phyloP scores from a whole-genome alignment of 1,139 yeast genomes.

The Scheffersomyces titani region DNA sequence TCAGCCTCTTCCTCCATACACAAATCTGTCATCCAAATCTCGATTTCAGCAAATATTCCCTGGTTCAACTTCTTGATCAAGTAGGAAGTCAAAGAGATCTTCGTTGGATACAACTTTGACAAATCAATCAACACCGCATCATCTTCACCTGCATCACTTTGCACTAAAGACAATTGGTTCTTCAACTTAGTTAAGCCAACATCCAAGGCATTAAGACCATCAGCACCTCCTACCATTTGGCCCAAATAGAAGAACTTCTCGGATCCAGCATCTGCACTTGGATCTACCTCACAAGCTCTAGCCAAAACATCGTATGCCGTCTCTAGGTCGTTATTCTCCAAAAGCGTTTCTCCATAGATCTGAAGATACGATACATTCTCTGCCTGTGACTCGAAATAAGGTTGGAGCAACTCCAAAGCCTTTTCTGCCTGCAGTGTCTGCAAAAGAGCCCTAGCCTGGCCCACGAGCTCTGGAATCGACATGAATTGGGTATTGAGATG shows the following conservation, averaged over 20 bases:
- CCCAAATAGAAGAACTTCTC: slow-evolving; percentile 91
- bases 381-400: slow-evolving; percentile 27
- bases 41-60: slow-evolving; percentile 84
- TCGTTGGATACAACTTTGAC: slow-evolving; percentile 28
- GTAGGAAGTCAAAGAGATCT: slow-evolving; percentile 31
- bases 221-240: slow-evolving; percentile 81
- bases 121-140: slow-evolving; percentile 29
- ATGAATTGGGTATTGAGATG: not conserved
- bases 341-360: slow-evolving; percentile 68
- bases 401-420: slow-evolving; percentile 38
- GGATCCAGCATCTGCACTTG: slow-evolving; percentile 59
- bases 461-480: slow-evolving; percentile 11
- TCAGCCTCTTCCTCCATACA: slow-evolving; percentile 96
- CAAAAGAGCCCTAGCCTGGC: slow-evolving; percentile 30
- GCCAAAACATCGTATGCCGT: slow-evolving; percentile 67
- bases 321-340: slow-evolving; percentile 79
- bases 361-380: slow-evolving; percentile 36
- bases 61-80: slow-evolving; percentile 60
- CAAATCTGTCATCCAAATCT: slow-evolving; percentile 98
- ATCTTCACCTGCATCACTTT: slow-evolving; percentile 22
- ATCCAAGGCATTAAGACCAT: slow-evolving; percentile 68
- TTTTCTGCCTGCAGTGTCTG: slow-evolving; percentile 43
- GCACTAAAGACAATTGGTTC: slow-evolving; percentile 33
- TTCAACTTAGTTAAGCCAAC: slow-evolving; percentile 61
- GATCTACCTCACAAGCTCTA: slow-evolving; percentile 71